These are phyloP conservation scores for Cephalotrichum gorgonifer DNA, from an alignment of 2,329 filamentous ascomycete genomes.

Conservation along the genomic window DNA sequence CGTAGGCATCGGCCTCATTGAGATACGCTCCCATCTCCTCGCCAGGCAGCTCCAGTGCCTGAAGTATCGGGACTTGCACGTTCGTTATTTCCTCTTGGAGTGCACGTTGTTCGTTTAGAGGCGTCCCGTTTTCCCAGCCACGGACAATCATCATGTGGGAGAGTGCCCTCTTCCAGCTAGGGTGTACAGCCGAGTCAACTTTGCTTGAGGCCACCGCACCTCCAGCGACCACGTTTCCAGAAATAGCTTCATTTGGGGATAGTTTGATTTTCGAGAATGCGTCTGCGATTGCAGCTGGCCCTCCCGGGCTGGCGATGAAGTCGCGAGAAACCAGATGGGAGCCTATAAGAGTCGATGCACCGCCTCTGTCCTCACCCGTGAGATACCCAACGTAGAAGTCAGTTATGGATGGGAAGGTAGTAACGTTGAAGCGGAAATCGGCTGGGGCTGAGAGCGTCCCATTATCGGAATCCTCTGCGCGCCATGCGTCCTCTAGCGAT, in stretches of 20 bases:
- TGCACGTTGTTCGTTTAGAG: conserved; percentile 21
- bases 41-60: conserved; percentile 21
- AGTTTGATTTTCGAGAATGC: conserved; percentile 18
- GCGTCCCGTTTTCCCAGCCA: background rate
- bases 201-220: conserved; percentile 24
- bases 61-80: conserved; percentile 22
- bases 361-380: background rate
- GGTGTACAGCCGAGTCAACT: conserved; percentile 20
- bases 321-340: conserved; percentile 22
- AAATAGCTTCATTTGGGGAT: conserved; percentile 8
- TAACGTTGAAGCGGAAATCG: conserved; percentile 38
- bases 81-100: conserved; percentile 25
- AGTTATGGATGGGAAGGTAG: conserved; percentile 19
- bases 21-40: conserved; percentile 26
- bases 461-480: conserved; percentile 21
- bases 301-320: conserved; percentile 20
- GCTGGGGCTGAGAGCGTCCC: conserved; percentile 26
- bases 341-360: conserved; percentile 9
- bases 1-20: conserved; percentile 20
- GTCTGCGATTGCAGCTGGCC: conserved; percentile 21
- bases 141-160: conserved; percentile 8
- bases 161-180: conserved; percentile 26
- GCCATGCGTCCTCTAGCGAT: conserved; percentile 3
- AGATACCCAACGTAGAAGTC: background rate
- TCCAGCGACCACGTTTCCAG: conserved; percentile 18